Conservation (phyloP, 1,284 basidiomycete species). For the Ceratobasidium sp. region DNA sequence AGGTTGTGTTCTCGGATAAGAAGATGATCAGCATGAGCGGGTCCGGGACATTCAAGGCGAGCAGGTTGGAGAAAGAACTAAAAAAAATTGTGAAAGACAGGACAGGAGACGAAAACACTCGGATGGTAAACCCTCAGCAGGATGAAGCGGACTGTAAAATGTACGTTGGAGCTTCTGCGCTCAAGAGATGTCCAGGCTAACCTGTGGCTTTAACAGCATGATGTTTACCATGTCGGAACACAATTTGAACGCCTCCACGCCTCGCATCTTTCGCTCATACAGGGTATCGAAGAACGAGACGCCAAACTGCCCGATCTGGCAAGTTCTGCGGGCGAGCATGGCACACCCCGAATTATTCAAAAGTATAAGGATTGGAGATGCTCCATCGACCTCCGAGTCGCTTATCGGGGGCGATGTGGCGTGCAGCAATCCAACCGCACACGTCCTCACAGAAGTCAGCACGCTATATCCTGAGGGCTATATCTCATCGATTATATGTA, state of each 20-base stretch:
- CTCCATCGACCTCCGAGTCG: neutral
- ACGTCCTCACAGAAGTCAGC: neutral
- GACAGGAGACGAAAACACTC: neutral
- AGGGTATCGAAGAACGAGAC: no score
- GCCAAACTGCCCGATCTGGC: no score
- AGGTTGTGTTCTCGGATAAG: constrained; percentile 2
- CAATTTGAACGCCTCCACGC: no score
- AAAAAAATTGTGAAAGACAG: neutral
- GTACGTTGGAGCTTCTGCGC: neutral
- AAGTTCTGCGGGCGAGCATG: neutral
- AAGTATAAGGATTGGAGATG: neutral
- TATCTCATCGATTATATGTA: neutral
- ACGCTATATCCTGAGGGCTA: neutral
- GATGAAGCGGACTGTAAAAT: neutral
- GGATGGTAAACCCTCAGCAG: neutral
- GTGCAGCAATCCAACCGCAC: neutral
- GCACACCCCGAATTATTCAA: constrained; percentile 6
- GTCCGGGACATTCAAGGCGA: no score
- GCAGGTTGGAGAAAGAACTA: neutral
- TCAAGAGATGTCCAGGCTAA: neutral
- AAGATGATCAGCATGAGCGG: neutral
- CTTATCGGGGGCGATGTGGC: neutral
- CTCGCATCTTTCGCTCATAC: no score
- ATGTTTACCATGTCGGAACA: no score
- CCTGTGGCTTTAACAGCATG: no score